Base-by-base conservation (phyloP, 192 early-diverging fungal species). In the Backusella parvicylindrica region DNA sequence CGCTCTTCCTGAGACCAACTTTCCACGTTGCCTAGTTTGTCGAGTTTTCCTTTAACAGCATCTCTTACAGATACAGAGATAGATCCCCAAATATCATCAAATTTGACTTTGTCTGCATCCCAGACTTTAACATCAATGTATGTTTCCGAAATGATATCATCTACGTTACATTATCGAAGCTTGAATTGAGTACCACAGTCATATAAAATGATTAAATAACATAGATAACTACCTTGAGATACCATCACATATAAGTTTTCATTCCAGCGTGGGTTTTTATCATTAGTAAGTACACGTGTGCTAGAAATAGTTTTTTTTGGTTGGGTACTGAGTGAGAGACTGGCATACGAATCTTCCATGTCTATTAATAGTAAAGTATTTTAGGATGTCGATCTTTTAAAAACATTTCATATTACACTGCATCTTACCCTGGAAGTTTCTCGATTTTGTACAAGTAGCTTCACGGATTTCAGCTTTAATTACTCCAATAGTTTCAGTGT, bases 21-120 rank as follows among this genome's bases (percentile, higher is more conserved):
- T n/a, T 49, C 43, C 7, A 74, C 73, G 30, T 74, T 79, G n/a
- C 63, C 68, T 26, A 70, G 28, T 36, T 79, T 66, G 49, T 79
- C 67, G 1, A 69, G 18, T 47, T 50, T 56, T n/a, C 63, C 72
- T 4, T 60, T 38, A 7, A 71, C 73, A 0, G 66, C 38, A 16
- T 74, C 72, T 35, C 71, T 79, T 15, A 74, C 72, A 9, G 72
- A 32, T 13, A 79, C 38, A 16, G 67, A 70, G 7, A 74, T 16
- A 26, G 56, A 49, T 11, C 77, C 77, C 77, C 77, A 79, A 0
- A 53, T 9, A 21, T 79, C 72, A 36, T 79, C 77, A 50, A 64
- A 70, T 38, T 74, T 71, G 5, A 79, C 41, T 28, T 79, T 79
- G 15, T 79, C 77, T 9, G 77, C 77, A 50, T 79, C 77, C 77